Conservation (phyloP, 768 basidiomycete species). For the Leccinum pellstonianum region DNA sequence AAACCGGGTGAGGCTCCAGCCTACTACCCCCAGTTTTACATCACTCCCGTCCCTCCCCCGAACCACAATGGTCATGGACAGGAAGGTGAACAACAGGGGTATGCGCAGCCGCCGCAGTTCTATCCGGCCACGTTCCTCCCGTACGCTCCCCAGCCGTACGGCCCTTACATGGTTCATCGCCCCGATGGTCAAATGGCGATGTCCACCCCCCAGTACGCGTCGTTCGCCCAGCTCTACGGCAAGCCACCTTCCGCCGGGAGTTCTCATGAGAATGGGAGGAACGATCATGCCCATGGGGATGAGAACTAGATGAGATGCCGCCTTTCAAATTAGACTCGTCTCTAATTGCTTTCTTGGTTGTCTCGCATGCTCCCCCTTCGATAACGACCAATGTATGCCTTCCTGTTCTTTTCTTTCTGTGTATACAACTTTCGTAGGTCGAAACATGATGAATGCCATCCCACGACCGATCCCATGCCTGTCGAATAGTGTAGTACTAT, state of each 20-base stretch:
- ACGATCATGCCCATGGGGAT: constrained; percentile 24
- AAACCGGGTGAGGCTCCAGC: constrained; percentile 53
- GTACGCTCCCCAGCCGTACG: constrained; percentile 47
- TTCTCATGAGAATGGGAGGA: constrained; percentile 30
- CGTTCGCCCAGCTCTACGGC: constrained; percentile 39
- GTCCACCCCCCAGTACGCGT: constrained; percentile 37
- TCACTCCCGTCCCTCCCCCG: constrained; percentile 41
- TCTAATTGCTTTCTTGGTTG: constrained; percentile 19
- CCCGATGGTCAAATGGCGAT: constrained; percentile 40
- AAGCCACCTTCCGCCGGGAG: constrained; percentile 39
- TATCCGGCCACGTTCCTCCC: constrained; percentile 49
- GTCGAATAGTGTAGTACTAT: constrained; percentile 32
- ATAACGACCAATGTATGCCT: constrained; percentile 19
- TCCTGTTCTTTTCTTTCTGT: constrained; percentile 6
- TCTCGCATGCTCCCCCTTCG: constrained; percentile 13
- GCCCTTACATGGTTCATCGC: constrained; percentile 48
- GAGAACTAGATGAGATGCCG: constrained; percentile 31
- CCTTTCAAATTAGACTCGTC: constrained; percentile 13
- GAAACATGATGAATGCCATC: constrained; percentile 19
- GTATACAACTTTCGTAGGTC: constrained; percentile 33
- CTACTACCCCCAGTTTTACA: constrained; percentile 52
- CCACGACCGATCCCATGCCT: constrained; percentile 21
- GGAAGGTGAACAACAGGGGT: constrained; percentile 41
- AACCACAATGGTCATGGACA: constrained; percentile 41
- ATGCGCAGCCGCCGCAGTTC: constrained; percentile 43